A percentile compares a stretch with the other conserved stretches of the same genome.
These are phyloP conservation scores for Thecamonas trahens DNA, from an alignment of 78 protist species.

Conservation along the genomic window DNA sequence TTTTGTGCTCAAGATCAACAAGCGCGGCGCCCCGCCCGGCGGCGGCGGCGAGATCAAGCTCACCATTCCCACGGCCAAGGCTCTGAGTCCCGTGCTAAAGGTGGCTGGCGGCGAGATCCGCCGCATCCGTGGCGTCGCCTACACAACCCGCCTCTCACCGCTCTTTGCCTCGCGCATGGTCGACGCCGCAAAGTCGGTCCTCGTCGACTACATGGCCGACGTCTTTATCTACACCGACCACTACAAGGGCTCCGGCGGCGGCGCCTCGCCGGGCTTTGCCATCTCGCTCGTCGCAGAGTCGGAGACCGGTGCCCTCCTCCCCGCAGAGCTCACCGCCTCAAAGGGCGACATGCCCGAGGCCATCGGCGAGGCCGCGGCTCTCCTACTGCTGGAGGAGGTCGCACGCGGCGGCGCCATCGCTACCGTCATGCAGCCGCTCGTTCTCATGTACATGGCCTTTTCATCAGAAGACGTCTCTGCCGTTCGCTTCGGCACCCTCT, in stretches of 20 bases:
- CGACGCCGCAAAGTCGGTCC: constrained; percentile 53
- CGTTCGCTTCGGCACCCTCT: constrained; percentile 66
- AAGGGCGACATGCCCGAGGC: constrained; percentile 69
- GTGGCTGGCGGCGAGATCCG: constrained; percentile 71
- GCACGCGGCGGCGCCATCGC: constrained; percentile 80
- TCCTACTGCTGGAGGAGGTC: constrained; percentile 53
- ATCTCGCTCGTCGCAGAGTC: constrained; percentile 82
- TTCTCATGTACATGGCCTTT: constrained; percentile 75
- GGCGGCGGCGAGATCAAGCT: constrained; percentile 90
- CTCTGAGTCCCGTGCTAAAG: constrained; percentile 51
- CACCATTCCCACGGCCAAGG: constrained; percentile 53
- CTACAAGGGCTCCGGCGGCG: constrained; percentile 52
- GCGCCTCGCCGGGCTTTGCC: constrained; percentile 78
- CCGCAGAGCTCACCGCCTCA: constrained; percentile 57
- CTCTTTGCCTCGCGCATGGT: constrained; percentile 65
- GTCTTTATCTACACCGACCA: constrained; percentile 88
- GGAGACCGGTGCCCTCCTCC: constrained; percentile 55
- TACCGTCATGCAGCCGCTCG: constrained; percentile 58
- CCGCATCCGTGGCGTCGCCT: constrained; percentile 80
- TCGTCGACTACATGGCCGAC: constrained; percentile 76
- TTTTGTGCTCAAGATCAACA: constrained; percentile 37
- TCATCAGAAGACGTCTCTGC: constrained; percentile 86
- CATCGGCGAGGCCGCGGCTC: constrained; percentile 54
- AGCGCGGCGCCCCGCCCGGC: constrained; percentile 83
- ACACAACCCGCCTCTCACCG: constrained; percentile 72